Percentiles rank a stretch among this genome's conserved stretches.
Conservation (phyloP, 2,329 filamentous ascomycete species). For the Talaromyces sp. region DNA sequence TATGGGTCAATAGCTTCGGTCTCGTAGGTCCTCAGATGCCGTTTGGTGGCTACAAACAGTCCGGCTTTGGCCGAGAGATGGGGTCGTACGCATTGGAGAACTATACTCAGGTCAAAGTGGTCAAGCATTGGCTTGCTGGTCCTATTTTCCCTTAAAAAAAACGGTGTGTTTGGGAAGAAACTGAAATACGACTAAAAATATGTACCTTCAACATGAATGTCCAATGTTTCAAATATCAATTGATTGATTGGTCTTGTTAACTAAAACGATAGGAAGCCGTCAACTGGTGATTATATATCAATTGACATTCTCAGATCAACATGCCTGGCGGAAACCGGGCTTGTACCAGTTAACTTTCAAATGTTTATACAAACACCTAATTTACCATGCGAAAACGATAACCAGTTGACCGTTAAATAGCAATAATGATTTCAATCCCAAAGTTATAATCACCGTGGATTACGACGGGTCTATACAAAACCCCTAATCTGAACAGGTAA, state of each 20-base stretch:
- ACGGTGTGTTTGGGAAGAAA: not conserved
- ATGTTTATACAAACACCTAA: too few species aligned
- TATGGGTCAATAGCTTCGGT: slow-evolving; percentile 4
- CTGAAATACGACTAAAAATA: too few species aligned
- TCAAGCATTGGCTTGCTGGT: not conserved
- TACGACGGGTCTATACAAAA: not conserved
- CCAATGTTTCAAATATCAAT: too few species aligned
- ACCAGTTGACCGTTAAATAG: not conserved
- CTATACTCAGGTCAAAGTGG: not conserved
- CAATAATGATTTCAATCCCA: not conserved
- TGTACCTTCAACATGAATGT: too few species aligned
- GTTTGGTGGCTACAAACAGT: slow-evolving; percentile 4
- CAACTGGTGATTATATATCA: too few species aligned
- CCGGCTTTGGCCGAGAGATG: not conserved
- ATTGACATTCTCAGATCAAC: too few species aligned
- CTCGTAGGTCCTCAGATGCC: not conserved
- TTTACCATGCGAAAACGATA: not conserved
- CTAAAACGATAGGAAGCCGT: too few species aligned
- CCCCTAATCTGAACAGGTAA: not conserved
- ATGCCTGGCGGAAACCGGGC: too few species aligned
- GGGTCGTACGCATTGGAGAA: not conserved
- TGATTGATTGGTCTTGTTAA: too few species aligned
- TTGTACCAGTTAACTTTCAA: too few species aligned
- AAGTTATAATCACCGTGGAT: not conserved
- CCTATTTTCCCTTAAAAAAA: not conserved